Evolutionary conservation across 2,329 filamentous ascomycete species (phyloP), one percentile per base, ranked within the genome.

Genomic region (Fusarium phyllophilum): DNA sequence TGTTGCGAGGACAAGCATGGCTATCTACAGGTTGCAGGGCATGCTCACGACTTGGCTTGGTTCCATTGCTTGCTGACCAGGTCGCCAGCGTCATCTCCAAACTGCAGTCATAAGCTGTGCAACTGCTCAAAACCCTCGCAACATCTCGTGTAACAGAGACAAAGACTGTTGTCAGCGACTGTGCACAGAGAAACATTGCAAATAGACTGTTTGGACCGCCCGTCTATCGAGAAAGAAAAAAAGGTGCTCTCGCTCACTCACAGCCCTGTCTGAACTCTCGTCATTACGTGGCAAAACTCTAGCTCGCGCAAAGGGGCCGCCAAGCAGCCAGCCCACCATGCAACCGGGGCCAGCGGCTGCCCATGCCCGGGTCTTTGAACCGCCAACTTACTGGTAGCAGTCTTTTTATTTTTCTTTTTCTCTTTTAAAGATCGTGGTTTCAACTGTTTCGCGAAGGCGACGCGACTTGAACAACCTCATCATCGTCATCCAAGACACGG

Each of bases 281-380:
- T 74, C 72, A 77, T 78, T 78, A 78, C 77, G 77, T 78, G 77
- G 77, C 77, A 77, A 77, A 61, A 75, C 66, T 77, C 46, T 76
- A 75, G 72, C 64, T 78, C 67, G 68, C 70, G 59, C 77, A 77
- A 76, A 78, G 75, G 77, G 77, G 75, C 74, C 76, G 72, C 75
- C 72, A 75, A 78, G 69, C 56, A 74, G 62, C 68, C 58, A 74
- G 64, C 68, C 75, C 67, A 76, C 73, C 54, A 56, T 58, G 54
- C 64, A 59, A 52, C 70, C 63, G 66, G 59, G 70, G 65, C 64
- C 62, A 75, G 73, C 68, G 67, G 76, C 72, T 68, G 67, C 65
- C 71, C 63, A 74, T 69, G 68, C 60, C 65, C 51, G 55, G 68
- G 64, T 58, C 56, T 74, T 75, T 34, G 57, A 66, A 59, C 51